Base-by-base conservation (phyloP, 352 stramenopile species). In the Phytophthora fragariaefolia region DNA sequence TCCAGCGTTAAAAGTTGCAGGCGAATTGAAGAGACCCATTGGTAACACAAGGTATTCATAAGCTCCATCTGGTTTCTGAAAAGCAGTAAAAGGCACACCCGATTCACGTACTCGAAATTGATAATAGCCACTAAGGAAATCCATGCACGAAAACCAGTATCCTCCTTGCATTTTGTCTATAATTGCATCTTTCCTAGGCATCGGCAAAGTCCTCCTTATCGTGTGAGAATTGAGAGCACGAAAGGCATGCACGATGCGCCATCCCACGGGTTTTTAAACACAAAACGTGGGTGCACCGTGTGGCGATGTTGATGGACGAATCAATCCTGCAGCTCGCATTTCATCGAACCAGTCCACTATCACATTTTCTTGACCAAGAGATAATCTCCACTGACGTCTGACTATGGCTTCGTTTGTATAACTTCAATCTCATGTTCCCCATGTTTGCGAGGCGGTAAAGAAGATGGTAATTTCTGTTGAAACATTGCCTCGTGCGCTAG, bases 11-110 rank as follows among this genome's bases (percentile, higher is more conserved):
- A 76, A 72, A 1, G 63, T 66, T 1, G 46, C 43, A 1, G 58
- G 63, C 9, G 63, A 42, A 22, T 64, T 63, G 0, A 32, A 73
- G 1, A 76, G 45, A 10, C 58, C 69, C 57, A 72, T 67, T 4
- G 63, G 63, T 30, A 62, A 28, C 4, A 66, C 63, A 0, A 76
- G 20, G 12, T 64, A 76, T n/a, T 76, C n/a, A n/a, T n/a, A 73
- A 0, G 65, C 12, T 1, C 69, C 69, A 40, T 71, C 36, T 2
- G 53, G 45, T 3, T 62, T 56, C 42, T 60, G 27, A 40, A 76
- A 71, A 1, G 69, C 69, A 0, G 58, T 73, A 17, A 48, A 61
- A 12, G 51, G 45, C 8, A 73, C 59, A 43, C 73, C 69, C 18
- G 20, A 22, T 1, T 73, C 36, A 8, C 58, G 30, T 61, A 76